These are phyloP conservation scores for Calonectria leucothoes DNA, from an alignment of 2,329 filamentous ascomycete species.

Conservation along the genomic window DNA sequence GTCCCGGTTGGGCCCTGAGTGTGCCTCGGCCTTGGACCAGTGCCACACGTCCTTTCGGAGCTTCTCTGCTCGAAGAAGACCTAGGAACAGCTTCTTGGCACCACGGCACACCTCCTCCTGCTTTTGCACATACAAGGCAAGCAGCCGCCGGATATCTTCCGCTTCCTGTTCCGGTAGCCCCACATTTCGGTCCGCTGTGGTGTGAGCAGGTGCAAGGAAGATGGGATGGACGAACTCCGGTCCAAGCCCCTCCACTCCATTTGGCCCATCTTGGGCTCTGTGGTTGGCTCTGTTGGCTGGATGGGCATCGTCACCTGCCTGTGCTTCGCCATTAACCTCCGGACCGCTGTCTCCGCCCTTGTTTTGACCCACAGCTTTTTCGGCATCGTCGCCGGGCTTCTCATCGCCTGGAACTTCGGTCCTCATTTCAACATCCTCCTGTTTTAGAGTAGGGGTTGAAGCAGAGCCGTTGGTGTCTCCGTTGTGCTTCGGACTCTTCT, in stretches of 20 bases:
- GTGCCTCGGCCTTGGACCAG: slow-evolving; percentile 83
- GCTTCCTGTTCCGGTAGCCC: slow-evolving; percentile 80
- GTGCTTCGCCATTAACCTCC: slow-evolving; percentile 9
- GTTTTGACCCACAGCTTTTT: slow-evolving; percentile 10
- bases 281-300: slow-evolving; percentile 19
- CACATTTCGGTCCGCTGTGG: slow-evolving; percentile 75
- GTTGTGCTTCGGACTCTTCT: slow-evolving; percentile 17
- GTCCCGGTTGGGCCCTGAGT: slow-evolving; percentile 73
- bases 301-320: slow-evolving; percentile 8
- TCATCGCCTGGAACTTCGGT: background rate
- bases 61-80: slow-evolving; percentile 78
- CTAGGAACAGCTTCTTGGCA: slow-evolving; percentile 74
- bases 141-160: slow-evolving; percentile 79
- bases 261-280: slow-evolving; percentile 9
- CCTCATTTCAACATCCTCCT: slow-evolving; percentile 19
- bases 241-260: slow-evolving; percentile 39
- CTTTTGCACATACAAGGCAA: slow-evolving; percentile 85
- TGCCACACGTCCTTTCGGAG: slow-evolving; percentile 77
- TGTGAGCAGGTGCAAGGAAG: slow-evolving; percentile 73
- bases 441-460: slow-evolving; percentile 17
- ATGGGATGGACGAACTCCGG: slow-evolving; percentile 77
- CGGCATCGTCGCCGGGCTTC: background rate
- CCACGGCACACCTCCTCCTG: slow-evolving; percentile 86
- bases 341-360: background rate
- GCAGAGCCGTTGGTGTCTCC: slow-evolving; percentile 11